Evolutionary conservation across 768 basidiomycete species (phyloP).

Genomic region (Tylopilus rubrobrunneus): DNA sequence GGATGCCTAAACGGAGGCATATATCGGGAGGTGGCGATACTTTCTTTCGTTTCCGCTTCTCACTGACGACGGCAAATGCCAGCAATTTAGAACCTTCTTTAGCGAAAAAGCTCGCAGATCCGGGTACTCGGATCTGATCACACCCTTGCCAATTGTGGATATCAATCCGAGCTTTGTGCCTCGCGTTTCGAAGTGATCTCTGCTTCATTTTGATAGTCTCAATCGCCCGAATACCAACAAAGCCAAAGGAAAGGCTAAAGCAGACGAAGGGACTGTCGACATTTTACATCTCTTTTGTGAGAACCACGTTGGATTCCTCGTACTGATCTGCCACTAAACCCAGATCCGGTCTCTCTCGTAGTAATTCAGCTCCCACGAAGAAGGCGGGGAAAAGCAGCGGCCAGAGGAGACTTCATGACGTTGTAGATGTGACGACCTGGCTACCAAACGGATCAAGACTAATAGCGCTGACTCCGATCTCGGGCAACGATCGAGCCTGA

Average conservation of each 20-base stretch:
- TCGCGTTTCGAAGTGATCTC: conserved; percentile 42
- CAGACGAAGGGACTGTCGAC: conserved; percentile 26
- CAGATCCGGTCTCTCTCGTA: conserved; percentile 23
- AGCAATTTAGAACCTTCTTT: conserved; percentile 63
- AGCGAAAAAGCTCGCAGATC: conserved; percentile 60
- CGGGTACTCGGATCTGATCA: conserved; percentile 73
- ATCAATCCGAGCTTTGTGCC: conserved; percentile 69
- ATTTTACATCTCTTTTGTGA: conserved; percentile 66
- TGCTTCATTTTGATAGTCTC: conserved; percentile 28
- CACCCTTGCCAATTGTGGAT: conserved; percentile 67
- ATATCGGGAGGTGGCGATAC: conserved; percentile 58
- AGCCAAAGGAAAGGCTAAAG: conserved; percentile 45
- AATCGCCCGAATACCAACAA: conserved; percentile 31
- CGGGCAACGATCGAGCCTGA: conserved; percentile 27
- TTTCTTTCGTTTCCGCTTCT: not conserved
- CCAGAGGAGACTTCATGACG: conserved; percentile 68
- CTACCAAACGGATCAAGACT: conserved; percentile 45
- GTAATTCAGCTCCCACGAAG: conserved; percentile 28
- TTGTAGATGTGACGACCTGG: conserved; percentile 65
- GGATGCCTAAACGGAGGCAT: conserved; percentile 60
- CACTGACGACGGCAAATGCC: conserved; percentile 11
- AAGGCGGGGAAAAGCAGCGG: conserved; percentile 61
- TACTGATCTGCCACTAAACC: conserved; percentile 34
- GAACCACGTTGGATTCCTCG: conserved; percentile 30
- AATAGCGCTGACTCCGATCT: conserved; percentile 17